Percentiles rank a stretch among this genome's conserved stretches.
phyloP scores from a whole-genome alignment of 495 filamentous ascomycete species.

The Penicillium manginii region DNA sequence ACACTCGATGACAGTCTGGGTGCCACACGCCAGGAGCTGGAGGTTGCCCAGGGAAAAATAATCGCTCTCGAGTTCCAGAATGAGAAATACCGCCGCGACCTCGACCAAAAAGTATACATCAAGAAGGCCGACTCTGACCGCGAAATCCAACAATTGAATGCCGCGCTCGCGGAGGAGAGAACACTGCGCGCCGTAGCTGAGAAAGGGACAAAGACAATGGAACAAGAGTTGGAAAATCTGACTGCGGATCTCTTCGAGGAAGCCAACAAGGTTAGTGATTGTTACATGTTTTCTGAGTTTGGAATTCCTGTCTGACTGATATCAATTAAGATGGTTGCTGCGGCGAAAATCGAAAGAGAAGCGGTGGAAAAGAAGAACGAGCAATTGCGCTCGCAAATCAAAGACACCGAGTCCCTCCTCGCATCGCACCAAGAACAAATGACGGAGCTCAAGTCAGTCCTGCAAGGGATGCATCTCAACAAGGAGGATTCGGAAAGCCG shows the following conservation, averaged over 20 bases:
- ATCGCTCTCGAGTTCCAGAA: conserved; percentile 68
- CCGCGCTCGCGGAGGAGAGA: conserved; percentile 66
- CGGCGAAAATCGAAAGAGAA: conserved; percentile 72
- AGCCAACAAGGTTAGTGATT: conserved; percentile 71
- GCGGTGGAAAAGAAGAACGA: conserved; percentile 76
- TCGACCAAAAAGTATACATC: conserved; percentile 73
- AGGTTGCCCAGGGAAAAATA: conserved; percentile 69
- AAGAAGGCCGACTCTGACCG: conserved; percentile 67
- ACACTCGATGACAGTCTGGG: conserved; percentile 86
- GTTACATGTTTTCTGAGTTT: not conserved
- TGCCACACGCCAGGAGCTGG: conserved; percentile 80
- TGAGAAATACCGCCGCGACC: conserved; percentile 70
- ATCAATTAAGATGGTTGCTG: conserved; percentile 82
- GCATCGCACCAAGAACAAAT: conserved; percentile 92
- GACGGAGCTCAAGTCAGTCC: conserved; percentile 83
- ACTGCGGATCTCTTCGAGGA: conserved; percentile 93
- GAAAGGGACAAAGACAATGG: conserved; percentile 73
- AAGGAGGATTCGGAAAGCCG: conserved; percentile 67
- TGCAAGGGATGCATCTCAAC: conserved; percentile 82
- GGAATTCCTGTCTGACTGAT: conserved; percentile 30
- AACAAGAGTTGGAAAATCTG: conserved; percentile 83
- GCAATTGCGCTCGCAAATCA: conserved; percentile 75
- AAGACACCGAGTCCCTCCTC: conserved; percentile 84
- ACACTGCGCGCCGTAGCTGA: conserved; percentile 61
- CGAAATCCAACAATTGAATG: conserved; percentile 69